A percentile compares a stretch with the other conserved stretches of the same genome.
Evolutionary conservation across 2,329 filamentous ascomycete genomes (phyloP).

Genomic region (Sporothrix humicola): DNA sequence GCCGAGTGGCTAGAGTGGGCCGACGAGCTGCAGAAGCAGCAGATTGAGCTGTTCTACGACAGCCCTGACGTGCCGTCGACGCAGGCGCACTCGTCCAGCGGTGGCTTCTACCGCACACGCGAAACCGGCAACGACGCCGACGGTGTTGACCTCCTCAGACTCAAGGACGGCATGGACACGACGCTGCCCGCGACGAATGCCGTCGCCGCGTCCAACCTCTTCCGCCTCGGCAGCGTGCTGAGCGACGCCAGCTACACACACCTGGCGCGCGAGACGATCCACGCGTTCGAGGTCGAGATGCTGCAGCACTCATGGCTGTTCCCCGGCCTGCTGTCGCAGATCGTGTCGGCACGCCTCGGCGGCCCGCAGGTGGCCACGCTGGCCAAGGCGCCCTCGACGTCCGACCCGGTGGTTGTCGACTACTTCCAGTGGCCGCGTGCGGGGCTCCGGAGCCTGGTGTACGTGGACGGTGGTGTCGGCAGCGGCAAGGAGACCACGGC

Average conservation of each 20-base stretch:
- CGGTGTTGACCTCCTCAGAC: conserved; percentile 71
- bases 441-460: conserved; percentile 42
- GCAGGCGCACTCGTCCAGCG: conserved; percentile 49
- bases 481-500: conserved; percentile 20
- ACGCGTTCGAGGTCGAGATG: conserved; percentile 88
- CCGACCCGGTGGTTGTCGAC: conserved; percentile 35
- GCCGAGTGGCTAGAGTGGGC: conserved; percentile 79
- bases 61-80: conserved; percentile 46
- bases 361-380: conserved; percentile 49
- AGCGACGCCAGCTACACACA: conserved; percentile 55
- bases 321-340: conserved; percentile 74
- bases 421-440: conserved; percentile 42
- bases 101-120: conserved; percentile 76
- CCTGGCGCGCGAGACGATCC: conserved; percentile 74
- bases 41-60: conserved; percentile 82
- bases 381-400: conserved; percentile 32
- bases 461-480: conserved; percentile 1
- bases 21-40: conserved; percentile 71
- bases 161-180: conserved; percentile 96
- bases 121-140: conserved; percentile 43
- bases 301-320: conserved; percentile 94
- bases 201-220: conserved; percentile 83
- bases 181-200: conserved; percentile 90
- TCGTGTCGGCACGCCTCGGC: conserved; percentile 77
- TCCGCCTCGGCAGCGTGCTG: conserved; percentile 70